Percentiles rank a stretch among this genome's conserved stretches.
These are phyloP conservation scores for Cymodocea nodosa DNA, from an alignment of 116 monocot species.

Conservation along the genomic window DNA sequence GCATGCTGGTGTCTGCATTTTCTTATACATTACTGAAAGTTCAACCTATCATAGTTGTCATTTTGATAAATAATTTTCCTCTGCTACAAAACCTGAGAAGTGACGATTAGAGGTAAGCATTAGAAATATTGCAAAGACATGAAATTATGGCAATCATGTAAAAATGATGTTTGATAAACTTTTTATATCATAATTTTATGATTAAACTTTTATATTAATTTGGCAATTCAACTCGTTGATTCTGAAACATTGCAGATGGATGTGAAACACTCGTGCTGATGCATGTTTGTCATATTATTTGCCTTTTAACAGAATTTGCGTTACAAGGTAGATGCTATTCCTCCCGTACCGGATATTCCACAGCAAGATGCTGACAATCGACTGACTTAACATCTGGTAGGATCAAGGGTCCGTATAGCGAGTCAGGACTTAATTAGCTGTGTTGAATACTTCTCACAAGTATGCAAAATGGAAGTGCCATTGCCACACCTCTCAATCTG, in stretches of 20 bases:
- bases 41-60: too few relatives aligned
- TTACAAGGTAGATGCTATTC: constrained; percentile 90
- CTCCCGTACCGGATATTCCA: constrained; percentile 45
- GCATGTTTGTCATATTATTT: neutral
- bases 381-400: neutral
- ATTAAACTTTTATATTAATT: too few relatives aligned
- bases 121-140: too few relatives aligned
- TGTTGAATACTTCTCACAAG: neutral
- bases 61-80: too few relatives aligned
- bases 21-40: too few relatives aligned
- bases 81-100: too few relatives aligned
- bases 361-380: constrained; percentile 18
- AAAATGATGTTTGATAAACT: too few relatives aligned
- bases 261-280: neutral
- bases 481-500: neutral
- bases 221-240: too few relatives aligned
- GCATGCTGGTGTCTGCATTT: too few relatives aligned
- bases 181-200: too few relatives aligned
- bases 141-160: too few relatives aligned
- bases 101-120: too few relatives aligned
- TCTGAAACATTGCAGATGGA: neutral
- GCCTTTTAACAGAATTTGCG: constrained; percentile 38
- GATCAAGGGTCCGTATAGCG: constrained; percentile 1
- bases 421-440: neutral
- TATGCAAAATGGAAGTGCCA: neutral